Evolutionary conservation across 164 flowering plant species (phyloP).

Genomic region (Macadamia integrifolia): DNA sequence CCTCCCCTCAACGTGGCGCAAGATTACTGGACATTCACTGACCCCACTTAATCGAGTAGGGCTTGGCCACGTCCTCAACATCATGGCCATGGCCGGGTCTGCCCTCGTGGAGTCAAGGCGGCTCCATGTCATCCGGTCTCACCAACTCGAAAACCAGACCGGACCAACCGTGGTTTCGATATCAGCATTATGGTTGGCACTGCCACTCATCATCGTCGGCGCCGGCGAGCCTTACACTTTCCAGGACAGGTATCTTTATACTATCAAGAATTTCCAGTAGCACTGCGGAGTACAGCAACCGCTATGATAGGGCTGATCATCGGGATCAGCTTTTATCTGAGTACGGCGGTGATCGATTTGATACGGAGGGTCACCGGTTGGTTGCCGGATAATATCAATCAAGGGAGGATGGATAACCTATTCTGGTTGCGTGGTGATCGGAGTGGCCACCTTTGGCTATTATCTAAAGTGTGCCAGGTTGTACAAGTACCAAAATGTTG

Average conservation of each 20-base stretch:
- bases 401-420: conserved; percentile 50
- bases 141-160: conserved; percentile 17
- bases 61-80: conserved; percentile 48
- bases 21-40: conserved; percentile 15
- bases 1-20: conserved; percentile 39
- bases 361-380: conserved; percentile 37
- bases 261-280: conserved; percentile 45
- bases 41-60: conserved; percentile 55
- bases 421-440: conserved; percentile 34
- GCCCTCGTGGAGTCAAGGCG: conserved; percentile 51
- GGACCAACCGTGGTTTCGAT: conserved; percentile 28
- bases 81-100: conserved; percentile 35
- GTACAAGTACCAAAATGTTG: conserved; percentile 6
- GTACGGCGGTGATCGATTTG: conserved; percentile 40
- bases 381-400: conserved; percentile 52
- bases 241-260: conserved; percentile 26
- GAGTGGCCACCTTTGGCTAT: conserved; percentile 33
- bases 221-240: too few species aligned
- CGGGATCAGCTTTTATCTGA: conserved; percentile 39
- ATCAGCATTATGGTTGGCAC: conserved; percentile 43
- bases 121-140: conserved; percentile 18
- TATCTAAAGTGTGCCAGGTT: conserved; percentile 25
- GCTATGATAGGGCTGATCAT: conserved; percentile 34
- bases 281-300: conserved; percentile 35
- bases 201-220: conserved; percentile 35